phyloP scores from a whole-genome alignment of 352 stramenopile species.

The Phytophthora syringae region DNA sequence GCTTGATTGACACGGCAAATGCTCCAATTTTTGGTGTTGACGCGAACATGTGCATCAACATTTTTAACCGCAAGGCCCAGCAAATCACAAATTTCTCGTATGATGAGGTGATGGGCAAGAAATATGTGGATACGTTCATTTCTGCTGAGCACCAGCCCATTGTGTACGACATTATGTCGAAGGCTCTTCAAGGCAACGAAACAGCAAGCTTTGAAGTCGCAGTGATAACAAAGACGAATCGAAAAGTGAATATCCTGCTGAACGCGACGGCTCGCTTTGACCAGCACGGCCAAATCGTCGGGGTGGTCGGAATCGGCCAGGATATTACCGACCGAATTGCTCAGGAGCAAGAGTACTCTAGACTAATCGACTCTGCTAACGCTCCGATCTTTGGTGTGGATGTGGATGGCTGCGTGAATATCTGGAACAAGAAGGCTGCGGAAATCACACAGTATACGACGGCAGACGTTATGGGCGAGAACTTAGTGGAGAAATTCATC shows the following conservation, averaged over 20 bases:
- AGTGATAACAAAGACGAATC: conserved; percentile 47
- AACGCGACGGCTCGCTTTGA: conserved; percentile 62
- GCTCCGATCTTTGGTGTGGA: conserved; percentile 76
- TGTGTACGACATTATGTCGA: conserved; percentile 33
- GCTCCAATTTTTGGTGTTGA: conserved; percentile 56
- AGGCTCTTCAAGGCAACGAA: conserved; percentile 50
- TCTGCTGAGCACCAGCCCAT: conserved; percentile 33
- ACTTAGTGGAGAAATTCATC: conserved; percentile 41
- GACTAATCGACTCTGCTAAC: conserved; percentile 65
- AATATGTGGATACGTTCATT: conserved; percentile 77
- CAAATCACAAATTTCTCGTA: conserved; percentile 83
- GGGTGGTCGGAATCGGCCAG: conserved; percentile 70
- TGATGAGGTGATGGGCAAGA: conserved; percentile 79
- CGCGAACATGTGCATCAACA: conserved; percentile 58
- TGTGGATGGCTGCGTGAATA: conserved; percentile 71
- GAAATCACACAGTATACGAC: conserved; percentile 69
- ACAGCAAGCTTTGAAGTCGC: conserved; percentile 70
- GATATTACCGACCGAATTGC: conserved; percentile 82
- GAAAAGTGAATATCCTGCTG: conserved; percentile 51
- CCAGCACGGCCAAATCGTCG: conserved; percentile 57
- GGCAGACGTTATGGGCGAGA: conserved; percentile 43
- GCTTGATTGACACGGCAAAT: conserved; percentile 57
- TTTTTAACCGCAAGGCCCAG: conserved; percentile 80
- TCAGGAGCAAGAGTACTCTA: conserved; percentile 81
- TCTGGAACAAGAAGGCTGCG: conserved; percentile 66